Conservation (phyloP, 768 basidiomycete genomes). For the Cystofilobasidium macerans region DNA sequence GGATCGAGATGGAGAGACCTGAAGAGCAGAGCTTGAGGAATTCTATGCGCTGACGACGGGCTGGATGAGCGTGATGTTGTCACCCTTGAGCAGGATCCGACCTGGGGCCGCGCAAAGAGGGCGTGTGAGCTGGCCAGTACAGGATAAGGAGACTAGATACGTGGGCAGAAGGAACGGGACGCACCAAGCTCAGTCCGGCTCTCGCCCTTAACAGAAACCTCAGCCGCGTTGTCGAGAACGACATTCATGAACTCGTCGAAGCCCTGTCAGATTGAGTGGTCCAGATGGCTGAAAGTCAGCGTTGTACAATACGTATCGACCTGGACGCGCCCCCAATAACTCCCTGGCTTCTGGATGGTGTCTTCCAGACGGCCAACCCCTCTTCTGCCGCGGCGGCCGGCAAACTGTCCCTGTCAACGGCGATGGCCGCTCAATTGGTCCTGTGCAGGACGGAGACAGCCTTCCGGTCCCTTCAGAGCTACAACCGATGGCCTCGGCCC, state of each 20-base stretch:
- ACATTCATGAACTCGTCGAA: conserved; percentile 99
- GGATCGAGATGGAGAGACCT: background rate
- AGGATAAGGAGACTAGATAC: background rate
- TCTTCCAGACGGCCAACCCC: too few relatives aligned
- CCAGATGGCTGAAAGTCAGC: background rate
- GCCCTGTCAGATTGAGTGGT: conserved; percentile 48
- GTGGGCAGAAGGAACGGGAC: conserved; percentile 30
- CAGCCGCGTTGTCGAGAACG: conserved; percentile 82
- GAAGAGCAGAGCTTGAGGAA: background rate
- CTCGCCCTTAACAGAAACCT: conserved; percentile 52
- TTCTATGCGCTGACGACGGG: conserved; percentile 13
- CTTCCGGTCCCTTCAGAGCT: too few relatives aligned
- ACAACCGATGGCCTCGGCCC: too few relatives aligned
- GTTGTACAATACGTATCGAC: background rate
- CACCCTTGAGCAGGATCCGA: conserved; percentile 89
- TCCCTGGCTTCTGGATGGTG: too few relatives aligned
- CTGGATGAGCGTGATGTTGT: conserved; percentile 66
- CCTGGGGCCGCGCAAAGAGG: conserved; percentile 44
- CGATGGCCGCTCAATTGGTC: too few relatives aligned
- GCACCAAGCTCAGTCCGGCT: conserved; percentile 65
- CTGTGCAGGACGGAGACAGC: too few relatives aligned
- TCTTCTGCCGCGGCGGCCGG: too few relatives aligned
- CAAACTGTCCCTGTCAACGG: too few relatives aligned
- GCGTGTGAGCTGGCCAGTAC: background rate
- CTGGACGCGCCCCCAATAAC: conserved; percentile 43